phyloP scores from a whole-genome alignment of 2,329 filamentous ascomycete species.

The Alternaria triticina region DNA sequence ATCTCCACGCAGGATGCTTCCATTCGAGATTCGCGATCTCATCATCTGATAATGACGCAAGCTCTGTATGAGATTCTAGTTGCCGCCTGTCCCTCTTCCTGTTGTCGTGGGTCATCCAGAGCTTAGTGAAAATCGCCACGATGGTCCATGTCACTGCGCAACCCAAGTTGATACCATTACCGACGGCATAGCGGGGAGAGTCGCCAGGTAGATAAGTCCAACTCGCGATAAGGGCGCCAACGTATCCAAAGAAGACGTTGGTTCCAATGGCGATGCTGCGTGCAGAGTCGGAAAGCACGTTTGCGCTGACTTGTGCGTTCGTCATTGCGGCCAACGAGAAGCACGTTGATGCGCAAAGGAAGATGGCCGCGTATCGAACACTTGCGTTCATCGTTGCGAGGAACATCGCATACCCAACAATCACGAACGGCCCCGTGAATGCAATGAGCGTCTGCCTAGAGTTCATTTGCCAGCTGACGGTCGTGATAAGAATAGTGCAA shows the following conservation, averaged over 20 bases:
- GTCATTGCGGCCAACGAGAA: conserved; percentile 67
- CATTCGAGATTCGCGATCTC: conserved; percentile 69
- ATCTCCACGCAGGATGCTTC: conserved; percentile 66
- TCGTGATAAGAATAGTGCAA: conserved; percentile 65
- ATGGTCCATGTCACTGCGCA: conserved; percentile 6
- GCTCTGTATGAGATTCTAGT: conserved; percentile 54
- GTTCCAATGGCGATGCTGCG: conserved; percentile 44
- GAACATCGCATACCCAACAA: conserved; percentile 72
- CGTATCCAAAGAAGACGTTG: conserved; percentile 68
- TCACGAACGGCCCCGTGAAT: conserved; percentile 63
- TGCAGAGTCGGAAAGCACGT: conserved; percentile 71
- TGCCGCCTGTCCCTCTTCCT: conserved; percentile 60
- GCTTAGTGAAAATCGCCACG: conserved; percentile 45
- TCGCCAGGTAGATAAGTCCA: conserved; percentile 69
- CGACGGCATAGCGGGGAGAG: conserved; percentile 68
- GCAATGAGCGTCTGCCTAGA: conserved; percentile 65
- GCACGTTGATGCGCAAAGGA: conserved; percentile 66
- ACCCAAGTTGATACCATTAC: conserved; percentile 58
- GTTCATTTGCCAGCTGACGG: conserved; percentile 65
- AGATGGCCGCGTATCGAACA: conserved; percentile 70
- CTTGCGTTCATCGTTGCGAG: conserved; percentile 57
- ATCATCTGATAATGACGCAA: conserved; percentile 58
- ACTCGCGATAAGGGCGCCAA: conserved; percentile 68
- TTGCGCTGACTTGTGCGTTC: conserved; percentile 71
- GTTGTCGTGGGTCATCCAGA: conserved; percentile 69